These are phyloP conservation scores for Lactarius indigo DNA, from an alignment of 768 basidiomycete species.

Conservation along the genomic window DNA sequence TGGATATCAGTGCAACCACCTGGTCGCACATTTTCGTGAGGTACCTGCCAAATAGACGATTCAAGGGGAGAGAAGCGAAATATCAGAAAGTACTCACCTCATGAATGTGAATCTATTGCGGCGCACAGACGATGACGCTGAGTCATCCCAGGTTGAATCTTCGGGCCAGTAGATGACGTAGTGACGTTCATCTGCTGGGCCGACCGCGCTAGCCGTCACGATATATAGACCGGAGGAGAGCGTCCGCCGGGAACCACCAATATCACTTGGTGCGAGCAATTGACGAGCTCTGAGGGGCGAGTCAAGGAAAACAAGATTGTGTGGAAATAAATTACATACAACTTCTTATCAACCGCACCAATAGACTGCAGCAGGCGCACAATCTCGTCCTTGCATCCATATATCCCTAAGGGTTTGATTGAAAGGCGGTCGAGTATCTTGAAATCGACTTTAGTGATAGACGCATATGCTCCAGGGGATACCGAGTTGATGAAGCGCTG, in stretches of 20 bases:
- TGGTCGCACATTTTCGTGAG: slow-evolving; percentile 45
- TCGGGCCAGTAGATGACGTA: slow-evolving; percentile 64
- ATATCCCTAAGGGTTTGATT: slow-evolving; percentile 53
- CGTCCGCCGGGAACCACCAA: not conserved
- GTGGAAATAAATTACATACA: slow-evolving; percentile 35
- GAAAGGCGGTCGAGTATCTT: slow-evolving; percentile 42
- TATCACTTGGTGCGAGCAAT: slow-evolving; percentile 21
- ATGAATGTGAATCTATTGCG: slow-evolving; percentile 60
- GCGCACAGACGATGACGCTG: slow-evolving; percentile 40
- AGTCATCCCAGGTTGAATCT: slow-evolving; percentile 54
- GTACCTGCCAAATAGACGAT: not conserved
- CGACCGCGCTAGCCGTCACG: not conserved
- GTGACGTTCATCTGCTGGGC: slow-evolving; percentile 29
- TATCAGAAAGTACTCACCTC: slow-evolving; percentile 38
- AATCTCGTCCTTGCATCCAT: slow-evolving; percentile 51
- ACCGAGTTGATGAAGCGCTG: slow-evolving; percentile 45
- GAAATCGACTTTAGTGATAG: slow-evolving; percentile 56
- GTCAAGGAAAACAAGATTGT: not conserved
- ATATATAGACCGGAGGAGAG: slow-evolving; percentile 4
- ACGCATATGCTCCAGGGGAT: slow-evolving; percentile 47
- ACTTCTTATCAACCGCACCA: slow-evolving; percentile 35
- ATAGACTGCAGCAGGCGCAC: slow-evolving; percentile 41
- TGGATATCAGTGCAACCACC: slow-evolving; percentile 47
- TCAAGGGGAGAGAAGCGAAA: not conserved
- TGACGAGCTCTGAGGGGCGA: slow-evolving; percentile 19